Conservation (phyloP, 495 filamentous ascomycete species). For the Xylaria cubensis region DNA sequence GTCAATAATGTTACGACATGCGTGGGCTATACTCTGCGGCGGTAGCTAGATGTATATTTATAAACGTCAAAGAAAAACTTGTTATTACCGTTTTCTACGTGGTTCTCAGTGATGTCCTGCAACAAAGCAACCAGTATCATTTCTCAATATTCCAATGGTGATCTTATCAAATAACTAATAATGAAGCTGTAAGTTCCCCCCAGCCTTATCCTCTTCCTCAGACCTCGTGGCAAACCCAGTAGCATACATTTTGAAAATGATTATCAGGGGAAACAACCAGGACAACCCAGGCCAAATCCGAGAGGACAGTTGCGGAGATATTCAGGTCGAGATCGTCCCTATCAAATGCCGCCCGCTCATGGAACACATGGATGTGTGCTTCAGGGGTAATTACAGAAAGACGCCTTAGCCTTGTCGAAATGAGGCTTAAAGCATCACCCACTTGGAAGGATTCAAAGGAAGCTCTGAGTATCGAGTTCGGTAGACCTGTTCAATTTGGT, state of each 20-base stretch:
- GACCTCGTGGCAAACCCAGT: neutral
- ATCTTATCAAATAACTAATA: neutral
- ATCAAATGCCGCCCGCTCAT: neutral
- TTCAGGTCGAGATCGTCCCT: constrained; percentile 10
- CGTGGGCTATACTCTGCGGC: neutral
- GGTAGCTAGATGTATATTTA: neutral
- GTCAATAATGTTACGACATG: neutral
- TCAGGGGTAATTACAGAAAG: neutral
- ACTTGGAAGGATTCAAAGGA: neutral
- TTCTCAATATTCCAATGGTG: neutral
- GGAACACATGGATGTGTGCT: neutral
- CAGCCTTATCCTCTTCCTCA: neutral
- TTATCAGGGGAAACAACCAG: neutral
- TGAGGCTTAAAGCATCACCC: neutral
- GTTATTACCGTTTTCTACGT: neutral
- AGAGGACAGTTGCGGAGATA: neutral
- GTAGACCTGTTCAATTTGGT: neutral
- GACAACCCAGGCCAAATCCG: neutral
- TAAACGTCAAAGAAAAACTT: neutral
- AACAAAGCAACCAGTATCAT: neutral
- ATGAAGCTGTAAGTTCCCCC: neutral
- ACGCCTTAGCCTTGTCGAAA: neutral
- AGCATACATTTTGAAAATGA: neutral
- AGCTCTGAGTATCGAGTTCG: neutral
- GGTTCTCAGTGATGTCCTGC: neutral